Percentiles rank a stretch among this genome's conserved stretches.
Evolutionary conservation across 202 grass and related monocot genomes (phyloP).

Genomic region (Thinopyrum obtusiflorum): DNA sequence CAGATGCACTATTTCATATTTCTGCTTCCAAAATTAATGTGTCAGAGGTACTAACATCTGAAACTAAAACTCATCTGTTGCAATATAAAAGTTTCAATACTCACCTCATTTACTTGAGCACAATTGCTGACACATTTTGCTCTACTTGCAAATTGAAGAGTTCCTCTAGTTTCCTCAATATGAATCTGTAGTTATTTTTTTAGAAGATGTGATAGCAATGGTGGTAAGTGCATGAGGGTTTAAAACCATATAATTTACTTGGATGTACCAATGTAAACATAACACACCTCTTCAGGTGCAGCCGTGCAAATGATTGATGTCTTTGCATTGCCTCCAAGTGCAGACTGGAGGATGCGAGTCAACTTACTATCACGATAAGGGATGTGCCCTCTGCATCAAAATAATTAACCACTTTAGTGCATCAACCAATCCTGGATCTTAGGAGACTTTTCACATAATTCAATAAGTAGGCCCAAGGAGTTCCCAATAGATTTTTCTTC

Average conservation of each 20-base stretch:
- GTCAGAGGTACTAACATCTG: background rate
- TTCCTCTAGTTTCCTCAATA: conserved; percentile 88
- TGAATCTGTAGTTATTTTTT: conserved; percentile 56
- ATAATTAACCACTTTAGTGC: conserved; percentile 32
- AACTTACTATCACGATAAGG: conserved; percentile 98
- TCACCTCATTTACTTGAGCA: conserved; percentile 95
- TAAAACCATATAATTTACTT: background rate
- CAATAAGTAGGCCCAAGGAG: background rate
- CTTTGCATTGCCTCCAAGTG: conserved; percentile 97
- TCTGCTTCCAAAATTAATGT: background rate
- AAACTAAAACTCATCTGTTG: background rate
- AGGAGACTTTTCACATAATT: background rate
- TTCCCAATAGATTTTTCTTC: background rate
- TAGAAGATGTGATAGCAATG: background rate
- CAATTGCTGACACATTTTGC: conserved; percentile 95
- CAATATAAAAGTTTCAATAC: background rate
- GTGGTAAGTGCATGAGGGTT: background rate
- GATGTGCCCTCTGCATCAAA: conserved; percentile 84
- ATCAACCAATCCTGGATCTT: conserved; percentile 6
- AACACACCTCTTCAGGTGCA: conserved; percentile 84
- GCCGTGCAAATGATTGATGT: conserved; percentile 92
- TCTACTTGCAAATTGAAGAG: conserved; percentile 95
- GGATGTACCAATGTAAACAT: background rate
- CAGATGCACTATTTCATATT: background rate
- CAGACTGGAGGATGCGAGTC: conserved; percentile 89